Conservation (phyloP, 768 basidiomycete species). For the Amanita thiersii region DNA sequence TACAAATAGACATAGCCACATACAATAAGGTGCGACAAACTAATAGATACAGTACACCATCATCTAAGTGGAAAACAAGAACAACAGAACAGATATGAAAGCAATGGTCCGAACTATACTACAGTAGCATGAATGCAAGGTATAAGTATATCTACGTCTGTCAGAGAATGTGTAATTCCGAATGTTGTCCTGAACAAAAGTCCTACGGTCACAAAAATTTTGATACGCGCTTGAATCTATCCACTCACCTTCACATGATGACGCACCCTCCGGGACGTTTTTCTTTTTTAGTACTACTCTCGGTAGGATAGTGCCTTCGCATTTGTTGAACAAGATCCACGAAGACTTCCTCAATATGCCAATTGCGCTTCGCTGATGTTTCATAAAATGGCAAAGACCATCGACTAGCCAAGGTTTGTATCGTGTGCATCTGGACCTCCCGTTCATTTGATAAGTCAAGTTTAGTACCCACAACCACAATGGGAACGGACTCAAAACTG, state of each 20-base stretch:
- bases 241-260: conserved; percentile 30
- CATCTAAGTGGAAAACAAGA: background rate
- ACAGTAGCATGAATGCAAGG: conserved; percentile 4
- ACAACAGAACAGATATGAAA: background rate
- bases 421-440: conserved; percentile 59
- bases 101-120: background rate
- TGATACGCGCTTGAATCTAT: no score
- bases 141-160: background rate
- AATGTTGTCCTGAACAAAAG: background rate
- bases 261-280: conserved; percentile 27
- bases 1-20: conserved; percentile 17
- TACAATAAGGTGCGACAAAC: conserved; percentile 1
- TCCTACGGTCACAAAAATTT: no score
- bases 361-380: conserved; percentile 81
- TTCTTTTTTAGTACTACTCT: conserved; percentile 29
- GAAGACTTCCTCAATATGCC: conserved; percentile 75
- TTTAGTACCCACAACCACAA: conserved; percentile 84
- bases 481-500: conserved; percentile 49
- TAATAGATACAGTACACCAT: background rate
- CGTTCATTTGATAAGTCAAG: conserved; percentile 75
- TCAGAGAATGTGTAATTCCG: background rate
- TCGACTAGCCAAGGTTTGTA: conserved; percentile 52
- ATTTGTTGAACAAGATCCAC: conserved; percentile 71
- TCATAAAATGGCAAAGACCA: conserved; percentile 80
- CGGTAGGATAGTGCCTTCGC: conserved; percentile 54